A percentile compares a stretch with the other conserved stretches of the same genome.
Evolutionary conservation across 192 early-diverging fungal genomes (phyloP).

Genomic region (Backusella psychrophila): DNA sequence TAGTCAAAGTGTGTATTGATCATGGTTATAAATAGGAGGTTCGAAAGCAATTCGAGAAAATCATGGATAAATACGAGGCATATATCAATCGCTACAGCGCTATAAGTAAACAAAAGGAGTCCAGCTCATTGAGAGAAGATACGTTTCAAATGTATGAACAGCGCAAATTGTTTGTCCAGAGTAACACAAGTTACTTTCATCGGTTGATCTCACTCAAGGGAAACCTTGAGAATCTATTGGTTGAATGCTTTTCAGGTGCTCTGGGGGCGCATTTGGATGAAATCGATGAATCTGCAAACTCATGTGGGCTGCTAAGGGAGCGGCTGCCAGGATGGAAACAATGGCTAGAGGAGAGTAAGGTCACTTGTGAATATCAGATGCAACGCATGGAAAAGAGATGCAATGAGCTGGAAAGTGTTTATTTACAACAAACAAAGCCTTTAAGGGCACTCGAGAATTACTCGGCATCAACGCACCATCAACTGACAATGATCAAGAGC

Average conservation of each 20-base stretch:
- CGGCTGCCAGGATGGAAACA: constrained; percentile 36
- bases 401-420: constrained; percentile 27
- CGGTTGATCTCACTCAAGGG: constrained; percentile 56
- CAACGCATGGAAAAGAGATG: constrained; percentile 20
- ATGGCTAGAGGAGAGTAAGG: constrained; percentile 39
- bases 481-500: neutral
- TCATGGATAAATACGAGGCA: constrained; percentile 59
- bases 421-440: constrained; percentile 20
- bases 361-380: constrained; percentile 29
- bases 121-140: constrained; percentile 66
- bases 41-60: constrained; percentile 46
- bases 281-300: constrained; percentile 34
- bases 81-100: constrained; percentile 55
- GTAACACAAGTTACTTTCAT: constrained; percentile 49
- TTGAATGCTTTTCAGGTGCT: constrained; percentile 45
- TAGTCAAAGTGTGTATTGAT: neutral
- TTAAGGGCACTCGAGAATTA: constrained; percentile 22
- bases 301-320: constrained; percentile 34
- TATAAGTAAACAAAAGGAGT: constrained; percentile 63
- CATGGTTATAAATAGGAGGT: constrained; percentile 28
- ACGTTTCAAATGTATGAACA: constrained; percentile 67
- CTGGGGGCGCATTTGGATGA: constrained; percentile 40
- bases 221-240: constrained; percentile 48
- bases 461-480: neutral
- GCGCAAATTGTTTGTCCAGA: constrained; percentile 60